Evolutionary conservation across 1,139 yeast species (phyloP), one percentile per base, ranked within the genome.

Genomic region (Protomyces arabidopsidicola): DNA sequence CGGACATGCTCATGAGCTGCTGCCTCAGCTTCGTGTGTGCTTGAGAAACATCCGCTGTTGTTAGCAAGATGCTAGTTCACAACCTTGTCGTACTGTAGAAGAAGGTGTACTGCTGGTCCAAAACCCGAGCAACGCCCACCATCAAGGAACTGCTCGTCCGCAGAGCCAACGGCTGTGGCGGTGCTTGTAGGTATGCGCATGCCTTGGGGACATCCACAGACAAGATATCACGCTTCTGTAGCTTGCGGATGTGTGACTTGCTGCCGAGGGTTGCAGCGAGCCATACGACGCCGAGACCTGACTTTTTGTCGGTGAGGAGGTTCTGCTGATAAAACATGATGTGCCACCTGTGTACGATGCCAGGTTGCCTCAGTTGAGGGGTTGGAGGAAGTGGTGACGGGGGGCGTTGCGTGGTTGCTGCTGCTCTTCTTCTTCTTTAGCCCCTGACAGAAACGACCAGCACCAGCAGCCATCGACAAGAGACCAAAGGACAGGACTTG

Each of bases 101-200:
- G 42, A 52, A 60, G 18, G 20, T 38, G 0, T 81, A 77, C 70
- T 84, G 82, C 53, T 81, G 80, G 65, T 77, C 80, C 71, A 82
- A 84, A 38, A 83, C 78, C 50, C 85, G 70, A 0, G 86, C 77
- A 1, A 84, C 78, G 0, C 90, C 90, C 68, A 81, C 80, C 66
- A 86, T 72, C 27, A 86, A 72, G 64, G 75, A 81, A 0, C 88
- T 82, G 0, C 81, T 75, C 34, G 79, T 75, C 42, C 86, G 72
- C 34, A 84, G 75, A 1, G 80, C 75, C 24, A 75, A 69, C 0
- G 75, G 72, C 59, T 69, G 70, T 9, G 71, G 65, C 5, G 72
- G 72, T 50, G 64, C 61, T 14, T 63, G 55, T 2, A 70, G 61
- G n/a, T 65, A 52, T 10, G 55, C 52, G 58, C 72, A 70, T 12